These are phyloP conservation scores for Moesziomyces aphidis DNA, from an alignment of 1,284 basidiomycete genomes.

Conservation along the genomic window DNA sequence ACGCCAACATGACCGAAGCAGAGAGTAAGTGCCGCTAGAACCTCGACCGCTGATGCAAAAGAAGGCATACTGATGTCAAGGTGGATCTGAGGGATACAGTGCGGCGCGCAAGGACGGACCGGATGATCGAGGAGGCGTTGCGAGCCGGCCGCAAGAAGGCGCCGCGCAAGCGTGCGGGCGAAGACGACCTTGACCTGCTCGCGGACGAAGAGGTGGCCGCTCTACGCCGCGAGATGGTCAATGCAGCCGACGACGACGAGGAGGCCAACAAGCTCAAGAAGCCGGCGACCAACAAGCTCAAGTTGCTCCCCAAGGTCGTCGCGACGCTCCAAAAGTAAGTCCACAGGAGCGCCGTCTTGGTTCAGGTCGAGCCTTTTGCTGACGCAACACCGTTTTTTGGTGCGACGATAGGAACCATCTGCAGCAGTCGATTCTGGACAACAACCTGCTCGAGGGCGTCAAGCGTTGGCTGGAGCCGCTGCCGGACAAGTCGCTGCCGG, in stretches of 20 bases:
- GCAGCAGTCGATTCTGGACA: constrained; percentile 92
- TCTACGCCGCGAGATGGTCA: constrained; percentile 85
- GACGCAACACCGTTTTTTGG: neutral
- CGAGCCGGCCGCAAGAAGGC: constrained; percentile 48
- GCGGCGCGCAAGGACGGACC: constrained; percentile 35
- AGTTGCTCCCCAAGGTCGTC: constrained; percentile 86
- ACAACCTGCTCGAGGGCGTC: constrained; percentile 91
- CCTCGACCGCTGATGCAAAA: neutral
- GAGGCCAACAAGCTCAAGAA: constrained; percentile 82
- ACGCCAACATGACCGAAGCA: constrained; percentile 40
- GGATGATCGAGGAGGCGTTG: constrained; percentile 50
- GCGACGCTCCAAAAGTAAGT: constrained; percentile 92
- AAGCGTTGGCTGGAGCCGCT: constrained; percentile 93
- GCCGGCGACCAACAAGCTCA: constrained; percentile 88
- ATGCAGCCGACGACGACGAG: constrained; percentile 86
- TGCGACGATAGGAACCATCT: constrained; percentile 76
- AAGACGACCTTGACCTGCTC: constrained; percentile 78
- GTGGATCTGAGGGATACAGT: neutral
- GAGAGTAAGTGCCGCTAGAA: constrained; percentile 22
- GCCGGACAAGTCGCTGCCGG: constrained; percentile 89
- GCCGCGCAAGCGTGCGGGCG: constrained; percentile 48
- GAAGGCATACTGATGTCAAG: neutral
- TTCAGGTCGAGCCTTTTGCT: neutral
- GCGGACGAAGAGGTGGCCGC: constrained; percentile 91
- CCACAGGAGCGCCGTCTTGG: too few relatives aligned